phyloP scores from a whole-genome alignment of 495 filamentous ascomycete species.

The Pyrenula massariospora region DNA sequence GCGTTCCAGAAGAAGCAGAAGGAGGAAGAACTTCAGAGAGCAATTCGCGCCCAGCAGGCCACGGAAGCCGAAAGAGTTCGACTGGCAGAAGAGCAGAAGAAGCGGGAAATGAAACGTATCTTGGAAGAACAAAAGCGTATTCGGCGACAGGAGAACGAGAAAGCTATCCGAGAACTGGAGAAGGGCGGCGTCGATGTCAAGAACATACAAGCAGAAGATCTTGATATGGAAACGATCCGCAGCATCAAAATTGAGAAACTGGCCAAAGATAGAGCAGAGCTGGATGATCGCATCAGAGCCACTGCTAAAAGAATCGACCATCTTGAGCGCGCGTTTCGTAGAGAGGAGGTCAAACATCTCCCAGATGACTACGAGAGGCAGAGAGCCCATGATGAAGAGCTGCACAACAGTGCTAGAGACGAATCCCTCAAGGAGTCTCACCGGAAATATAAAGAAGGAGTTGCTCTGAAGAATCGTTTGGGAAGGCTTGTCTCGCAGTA shows the following conservation, averaged over 20 bases:
- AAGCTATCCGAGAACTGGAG: slow-evolving; percentile 90
- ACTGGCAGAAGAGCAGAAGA: slow-evolving; percentile 77
- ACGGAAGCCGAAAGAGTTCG: slow-evolving; percentile 80
- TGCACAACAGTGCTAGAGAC: slow-evolving; percentile 66
- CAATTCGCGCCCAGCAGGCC: slow-evolving; percentile 69
- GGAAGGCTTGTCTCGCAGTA: slow-evolving; percentile 69
- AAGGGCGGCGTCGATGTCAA: slow-evolving; percentile 68
- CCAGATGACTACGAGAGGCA: slow-evolving; percentile 76
- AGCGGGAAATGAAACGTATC: slow-evolving; percentile 79
- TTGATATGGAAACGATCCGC: slow-evolving; percentile 81
- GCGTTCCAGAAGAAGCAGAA: slow-evolving; percentile 77
- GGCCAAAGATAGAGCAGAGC: slow-evolving; percentile 93
- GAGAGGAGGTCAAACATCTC: slow-evolving; percentile 88
- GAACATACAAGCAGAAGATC: slow-evolving; percentile 67
- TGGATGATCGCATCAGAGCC: slow-evolving; percentile 77
- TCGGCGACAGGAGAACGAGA: slow-evolving; percentile 85
- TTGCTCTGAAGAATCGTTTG: slow-evolving; percentile 86
- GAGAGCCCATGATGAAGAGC: slow-evolving; percentile 64
- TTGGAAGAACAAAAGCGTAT: slow-evolving; percentile 85
- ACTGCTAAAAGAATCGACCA: slow-evolving; percentile 96
- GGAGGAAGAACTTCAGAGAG: slow-evolving; percentile 79
- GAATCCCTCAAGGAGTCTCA: slow-evolving; percentile 71
- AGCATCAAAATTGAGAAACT: slow-evolving; percentile 89
- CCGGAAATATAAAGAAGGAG: slow-evolving; percentile 77
- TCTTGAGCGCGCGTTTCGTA: slow-evolving; percentile 89